Evolutionary conservation across 1,284 basidiomycete genomes (phyloP), one percentile per base, ranked within the genome.

Genomic region (Malassezia slooffiae): DNA sequence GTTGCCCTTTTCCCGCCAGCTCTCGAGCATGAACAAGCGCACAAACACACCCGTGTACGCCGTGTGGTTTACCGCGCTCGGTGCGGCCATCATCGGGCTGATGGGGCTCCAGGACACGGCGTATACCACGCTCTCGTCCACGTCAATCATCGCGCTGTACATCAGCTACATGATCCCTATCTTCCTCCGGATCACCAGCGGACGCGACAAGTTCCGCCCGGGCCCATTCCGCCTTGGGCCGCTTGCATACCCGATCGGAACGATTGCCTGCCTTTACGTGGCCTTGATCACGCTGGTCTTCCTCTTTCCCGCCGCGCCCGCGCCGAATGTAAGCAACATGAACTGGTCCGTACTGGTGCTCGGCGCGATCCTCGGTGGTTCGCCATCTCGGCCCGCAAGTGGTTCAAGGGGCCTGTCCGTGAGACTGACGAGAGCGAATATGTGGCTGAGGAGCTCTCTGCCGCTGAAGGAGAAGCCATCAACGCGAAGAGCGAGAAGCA

Each of bases 131-230:
- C 72, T 16, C 11, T 17, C 31, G 29, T 45, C 24, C 17, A 32
- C 28, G 8, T 20, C 15, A 15, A 43, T 15, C 52, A 82, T 81
- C 5, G 75, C 81, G 13, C 73, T 81, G 2, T 81, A 83, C 3
- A 80, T 82, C 41, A 80, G 80, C 4, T 81, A 83, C 55, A 75
- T 76, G 3, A 73, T 75, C 0, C 81, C 80, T 1, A 81, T 83
- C 38, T 77, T 82, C 50, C 72, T 83, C 31, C 76, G 81, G 21
- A 78, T 83, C 43, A 81, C 80, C 2, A 80, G 76, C 10, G 34
- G 32, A 7, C 32, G n/a, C 19, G 80, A 73, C 82, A 32, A 5
- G 5, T 32, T 32, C 13, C 5, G 13, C 5, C 31, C 31, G 6
- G 31, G 31, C 7, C 31, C 31, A 6, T 32, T 6, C 7, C 7